These are phyloP conservation scores for Pyrenochaeta sp. DNA, from an alignment of 2,329 filamentous ascomycete genomes.

Conservation along the genomic window DNA sequence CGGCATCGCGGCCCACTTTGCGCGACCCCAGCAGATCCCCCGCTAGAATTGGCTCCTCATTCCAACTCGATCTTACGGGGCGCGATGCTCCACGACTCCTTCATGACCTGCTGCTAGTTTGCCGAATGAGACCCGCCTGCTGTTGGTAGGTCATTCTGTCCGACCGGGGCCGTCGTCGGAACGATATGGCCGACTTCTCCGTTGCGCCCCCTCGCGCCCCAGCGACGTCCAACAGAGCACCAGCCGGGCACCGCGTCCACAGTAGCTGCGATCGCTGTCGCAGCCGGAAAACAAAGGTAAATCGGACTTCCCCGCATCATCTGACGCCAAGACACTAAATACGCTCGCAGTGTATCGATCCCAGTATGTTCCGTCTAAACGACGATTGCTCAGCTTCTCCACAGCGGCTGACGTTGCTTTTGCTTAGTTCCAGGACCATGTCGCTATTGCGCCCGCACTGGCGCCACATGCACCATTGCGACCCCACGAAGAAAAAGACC, in stretches of 20 bases:
- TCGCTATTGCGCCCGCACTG: constrained; percentile 49
- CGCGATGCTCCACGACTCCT: constrained; percentile 19
- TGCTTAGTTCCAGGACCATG: constrained; percentile 48
- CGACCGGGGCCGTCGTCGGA: constrained; percentile 17
- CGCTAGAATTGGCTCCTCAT: constrained; percentile 18
- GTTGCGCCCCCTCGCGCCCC: constrained; percentile 23
- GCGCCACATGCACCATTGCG: constrained; percentile 46
- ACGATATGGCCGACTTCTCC: constrained; percentile 39
- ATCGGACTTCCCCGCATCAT: constrained; percentile 4
- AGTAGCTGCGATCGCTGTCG: constrained; percentile 50
- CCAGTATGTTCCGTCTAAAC: constrained; percentile 34
- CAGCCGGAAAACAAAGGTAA: constrained; percentile 50
- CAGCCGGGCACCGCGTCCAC: constrained; percentile 46
- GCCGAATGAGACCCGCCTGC: constrained; percentile 32
- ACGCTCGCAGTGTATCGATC: constrained; percentile 47
- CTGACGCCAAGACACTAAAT: constrained; percentile 37
- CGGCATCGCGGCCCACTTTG: constrained; percentile 9
- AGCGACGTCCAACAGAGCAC: constrained; percentile 30
- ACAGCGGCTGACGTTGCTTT: constrained; percentile 27
- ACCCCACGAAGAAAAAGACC: constrained; percentile 48
- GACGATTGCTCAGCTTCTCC: not conserved
- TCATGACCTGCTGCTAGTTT: constrained; percentile 17
- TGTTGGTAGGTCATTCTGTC: constrained; percentile 10
- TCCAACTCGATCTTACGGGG: constrained; percentile 13
- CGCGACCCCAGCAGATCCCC: constrained; percentile 16